phyloP scores from a whole-genome alignment of 2,329 filamentous ascomycete genomes.

The Paradendryphiella salina region DNA sequence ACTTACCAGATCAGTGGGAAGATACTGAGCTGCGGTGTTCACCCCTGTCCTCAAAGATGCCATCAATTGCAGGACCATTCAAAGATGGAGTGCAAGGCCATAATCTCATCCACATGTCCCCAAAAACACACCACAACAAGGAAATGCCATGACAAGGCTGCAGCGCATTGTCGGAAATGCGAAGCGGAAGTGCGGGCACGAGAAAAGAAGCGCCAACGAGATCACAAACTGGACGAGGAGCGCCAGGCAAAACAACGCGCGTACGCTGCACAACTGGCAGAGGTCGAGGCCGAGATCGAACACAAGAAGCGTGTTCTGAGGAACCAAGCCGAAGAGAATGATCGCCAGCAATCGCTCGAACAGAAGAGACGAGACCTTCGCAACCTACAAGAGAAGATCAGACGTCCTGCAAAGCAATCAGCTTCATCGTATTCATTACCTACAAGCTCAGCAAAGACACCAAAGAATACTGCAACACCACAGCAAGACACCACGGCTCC shows the following conservation, averaged over 20 bases:
- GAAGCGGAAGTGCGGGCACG: slow-evolving; percentile 53
- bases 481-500: not conserved
- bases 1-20: slow-evolving; percentile 49
- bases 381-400: slow-evolving; percentile 37
- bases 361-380: slow-evolving; percentile 55
- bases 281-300: slow-evolving; percentile 60
- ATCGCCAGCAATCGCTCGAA: slow-evolving; percentile 51
- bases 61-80: slow-evolving; percentile 65
- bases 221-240: slow-evolving; percentile 57
- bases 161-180: slow-evolving; percentile 56
- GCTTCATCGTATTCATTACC: not conserved
- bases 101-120: slow-evolving; percentile 55
- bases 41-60: slow-evolving; percentile 63
- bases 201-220: slow-evolving; percentile 51
- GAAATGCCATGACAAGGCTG: slow-evolving; percentile 51
- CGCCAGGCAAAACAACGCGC: slow-evolving; percentile 51
- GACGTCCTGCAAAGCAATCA: slow-evolving; percentile 4
- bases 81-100: slow-evolving; percentile 53
- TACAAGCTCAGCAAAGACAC: not conserved
- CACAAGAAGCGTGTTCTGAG: slow-evolving; percentile 52
- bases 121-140: slow-evolving; percentile 56
- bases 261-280: slow-evolving; percentile 53
- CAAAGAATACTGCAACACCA: not conserved
- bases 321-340: slow-evolving; percentile 51
- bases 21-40: slow-evolving; percentile 60